Percentiles rank a stretch among this genome's conserved stretches.
Conservation (phyloP, 208 protist species). For the Trichomonas gallinae region DNA sequence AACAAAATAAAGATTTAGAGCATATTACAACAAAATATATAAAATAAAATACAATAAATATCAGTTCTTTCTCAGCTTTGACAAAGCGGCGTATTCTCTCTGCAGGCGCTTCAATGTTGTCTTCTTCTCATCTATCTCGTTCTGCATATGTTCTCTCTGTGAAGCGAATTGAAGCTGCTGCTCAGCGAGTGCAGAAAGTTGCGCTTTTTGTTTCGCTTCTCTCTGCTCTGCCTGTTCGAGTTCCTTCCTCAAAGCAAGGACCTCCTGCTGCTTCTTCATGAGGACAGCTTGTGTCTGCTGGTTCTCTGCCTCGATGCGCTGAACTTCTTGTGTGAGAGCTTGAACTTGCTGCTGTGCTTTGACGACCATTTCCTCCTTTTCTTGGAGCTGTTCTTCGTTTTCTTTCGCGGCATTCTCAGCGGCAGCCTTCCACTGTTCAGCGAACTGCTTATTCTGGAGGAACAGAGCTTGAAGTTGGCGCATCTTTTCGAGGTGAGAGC, state of each 20-base stretch:
- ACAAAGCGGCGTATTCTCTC: not conserved
- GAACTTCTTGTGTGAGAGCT: not conserved
- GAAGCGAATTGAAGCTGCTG: not conserved
- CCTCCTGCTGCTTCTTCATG: not conserved
- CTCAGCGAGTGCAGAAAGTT: not conserved
- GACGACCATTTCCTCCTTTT: not conserved
- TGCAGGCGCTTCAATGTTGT: not conserved
- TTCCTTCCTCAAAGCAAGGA: not conserved
- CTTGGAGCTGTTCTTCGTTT: not conserved
- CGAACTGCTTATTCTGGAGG: not conserved
- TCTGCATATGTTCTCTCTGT: not conserved
- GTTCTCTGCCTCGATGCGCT: not conserved
- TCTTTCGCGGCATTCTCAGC: not conserved
- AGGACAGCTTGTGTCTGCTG: not conserved
- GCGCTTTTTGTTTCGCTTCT: not conserved
- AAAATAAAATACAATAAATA: not conserved
- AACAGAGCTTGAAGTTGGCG: not conserved
- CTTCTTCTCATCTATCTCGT: not conserved
- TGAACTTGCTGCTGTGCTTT: not conserved
- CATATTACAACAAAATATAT: no score
- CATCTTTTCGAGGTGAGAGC: not conserved
- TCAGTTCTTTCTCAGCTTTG: not conserved
- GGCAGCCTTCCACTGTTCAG: not conserved
- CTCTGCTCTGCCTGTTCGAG: not conserved
- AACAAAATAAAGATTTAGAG: no score